phyloP scores from a whole-genome alignment of 208 protist species.

The Blastocrithidia nonstop region DNA sequence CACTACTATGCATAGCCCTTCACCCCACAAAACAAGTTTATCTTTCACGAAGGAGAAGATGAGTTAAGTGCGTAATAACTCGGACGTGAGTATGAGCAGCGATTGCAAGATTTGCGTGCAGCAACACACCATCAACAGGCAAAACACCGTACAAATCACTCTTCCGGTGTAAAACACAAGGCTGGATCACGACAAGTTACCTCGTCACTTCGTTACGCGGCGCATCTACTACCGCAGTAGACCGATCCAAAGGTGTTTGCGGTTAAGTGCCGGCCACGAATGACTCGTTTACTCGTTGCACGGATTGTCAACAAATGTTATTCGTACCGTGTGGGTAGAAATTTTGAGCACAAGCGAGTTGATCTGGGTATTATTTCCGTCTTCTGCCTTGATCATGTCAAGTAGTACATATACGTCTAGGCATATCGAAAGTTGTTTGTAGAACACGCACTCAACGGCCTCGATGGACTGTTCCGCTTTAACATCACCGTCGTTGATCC shows the following conservation, averaged over 20 bases:
- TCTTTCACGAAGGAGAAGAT: constrained; percentile 60
- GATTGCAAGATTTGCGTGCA: constrained; percentile 4
- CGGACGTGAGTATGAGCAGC: constrained; percentile 64
- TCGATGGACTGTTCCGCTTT: constrained; percentile 72
- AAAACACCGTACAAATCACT: constrained; percentile 4
- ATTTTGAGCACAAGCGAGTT: constrained; percentile 56
- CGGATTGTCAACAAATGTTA: constrained; percentile 89
- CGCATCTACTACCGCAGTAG: constrained; percentile 50
- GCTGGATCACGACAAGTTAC: constrained; percentile 15
- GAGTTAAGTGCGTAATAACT: constrained; percentile 55
- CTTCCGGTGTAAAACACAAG: constrained; percentile 4
- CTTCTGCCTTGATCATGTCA: constrained; percentile 81
- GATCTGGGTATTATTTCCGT: constrained; percentile 87
- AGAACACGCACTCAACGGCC: constrained; percentile 71
- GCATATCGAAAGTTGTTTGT: constrained; percentile 81
- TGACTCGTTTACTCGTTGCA: constrained; percentile 70
- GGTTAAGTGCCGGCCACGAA: constrained; percentile 70
- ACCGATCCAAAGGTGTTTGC: constrained; percentile 84
- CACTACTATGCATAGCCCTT: background rate
- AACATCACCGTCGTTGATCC: constrained; percentile 78
- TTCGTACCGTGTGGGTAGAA: constrained; percentile 58
- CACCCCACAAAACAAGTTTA: constrained; percentile 13
- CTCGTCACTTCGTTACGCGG: constrained; percentile 56
- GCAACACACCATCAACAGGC: constrained; percentile 5
- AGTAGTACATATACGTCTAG: constrained; percentile 88